phyloP scores from a whole-genome alignment of 306 rosid species.

The Dalbergia oliveri region DNA sequence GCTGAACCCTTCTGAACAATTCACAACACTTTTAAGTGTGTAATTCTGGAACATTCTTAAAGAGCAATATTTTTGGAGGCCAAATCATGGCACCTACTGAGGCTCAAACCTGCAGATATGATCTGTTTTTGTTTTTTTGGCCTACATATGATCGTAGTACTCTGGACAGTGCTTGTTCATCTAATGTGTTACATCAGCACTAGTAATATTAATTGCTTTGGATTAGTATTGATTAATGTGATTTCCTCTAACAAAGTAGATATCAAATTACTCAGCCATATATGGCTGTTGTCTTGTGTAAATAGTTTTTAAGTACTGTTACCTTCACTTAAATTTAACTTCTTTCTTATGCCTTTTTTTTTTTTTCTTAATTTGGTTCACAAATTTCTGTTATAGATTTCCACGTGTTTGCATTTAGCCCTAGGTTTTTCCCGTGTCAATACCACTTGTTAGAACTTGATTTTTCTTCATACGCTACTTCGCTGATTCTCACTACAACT shows the following conservation, averaged over 20 bases:
- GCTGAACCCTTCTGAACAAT: background rate
- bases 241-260: background rate
- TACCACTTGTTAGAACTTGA: background rate
- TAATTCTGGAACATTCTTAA: background rate
- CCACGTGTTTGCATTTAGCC: background rate
- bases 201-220: background rate
- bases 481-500: conserved; percentile 4
- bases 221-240: background rate
- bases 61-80: background rate
- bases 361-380: too few species aligned
- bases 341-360: too few species aligned
- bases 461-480: too few species aligned
- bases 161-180: background rate
- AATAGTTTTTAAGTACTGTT: too few species aligned
- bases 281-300: background rate
- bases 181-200: background rate
- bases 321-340: too few species aligned
- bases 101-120: background rate
- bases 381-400: background rate
- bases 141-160: background rate
- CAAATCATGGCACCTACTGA: background rate
- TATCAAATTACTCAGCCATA: background rate
- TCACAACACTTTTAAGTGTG: background rate
- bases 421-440: conserved; percentile 15
- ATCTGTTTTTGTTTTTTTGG: background rate